These are phyloP conservation scores for Eutrema yunnanense DNA, from an alignment of 345 rosid genomes.

Conservation along the genomic window DNA sequence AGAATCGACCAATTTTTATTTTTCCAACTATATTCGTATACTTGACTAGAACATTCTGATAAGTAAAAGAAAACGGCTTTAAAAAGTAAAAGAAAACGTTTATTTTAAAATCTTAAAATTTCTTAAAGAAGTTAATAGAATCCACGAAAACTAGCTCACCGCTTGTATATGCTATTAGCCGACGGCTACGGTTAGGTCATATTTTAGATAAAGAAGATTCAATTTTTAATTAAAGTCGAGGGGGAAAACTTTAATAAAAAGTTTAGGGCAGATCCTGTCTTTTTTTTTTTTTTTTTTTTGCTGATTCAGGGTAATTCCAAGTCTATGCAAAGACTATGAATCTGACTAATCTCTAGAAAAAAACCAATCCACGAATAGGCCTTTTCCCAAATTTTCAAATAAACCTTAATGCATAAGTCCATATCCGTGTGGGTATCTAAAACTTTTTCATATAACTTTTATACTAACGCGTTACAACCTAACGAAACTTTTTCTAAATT, in stretches of 20 bases:
- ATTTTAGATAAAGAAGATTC: neutral
- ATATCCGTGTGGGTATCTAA: no score
- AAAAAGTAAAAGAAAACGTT: neutral
- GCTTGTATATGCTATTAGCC: neutral
- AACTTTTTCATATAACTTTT: no score
- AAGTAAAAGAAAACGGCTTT: neutral
- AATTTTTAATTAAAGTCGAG: conserved; percentile 16
- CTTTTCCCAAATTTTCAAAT: no score
- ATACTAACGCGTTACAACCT: no score
- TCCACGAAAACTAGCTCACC: neutral
- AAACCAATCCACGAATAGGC: no score
- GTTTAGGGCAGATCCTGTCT: neutral
- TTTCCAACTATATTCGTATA: neutral
- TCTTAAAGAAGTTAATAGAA: neutral
- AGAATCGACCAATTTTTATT: neutral
- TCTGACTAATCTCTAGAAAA: no score
- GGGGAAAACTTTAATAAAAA: neutral
- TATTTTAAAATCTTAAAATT: neutral
- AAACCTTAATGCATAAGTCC: no score
- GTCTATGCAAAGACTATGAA: no score
- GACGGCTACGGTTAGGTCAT: conserved; percentile 2
- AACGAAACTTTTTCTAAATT: no score
- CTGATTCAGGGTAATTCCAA: no score
- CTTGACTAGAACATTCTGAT: neutral
- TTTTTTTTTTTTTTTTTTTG: neutral